Evolutionary conservation across 345 rosid genomes (phyloP), one percentile per base, ranked within the genome.

Genomic region (Dimocarpus longan): DNA sequence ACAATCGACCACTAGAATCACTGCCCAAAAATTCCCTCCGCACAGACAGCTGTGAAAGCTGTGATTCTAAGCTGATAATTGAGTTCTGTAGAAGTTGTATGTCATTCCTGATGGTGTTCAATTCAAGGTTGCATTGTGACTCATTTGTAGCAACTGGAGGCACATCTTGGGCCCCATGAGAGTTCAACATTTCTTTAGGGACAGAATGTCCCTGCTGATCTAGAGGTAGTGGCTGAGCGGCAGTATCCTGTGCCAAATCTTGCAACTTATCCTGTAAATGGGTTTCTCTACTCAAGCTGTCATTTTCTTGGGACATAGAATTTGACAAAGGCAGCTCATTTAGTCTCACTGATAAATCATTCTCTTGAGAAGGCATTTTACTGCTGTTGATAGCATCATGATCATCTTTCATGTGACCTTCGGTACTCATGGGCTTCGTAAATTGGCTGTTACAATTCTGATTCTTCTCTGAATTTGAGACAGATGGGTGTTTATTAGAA

Each of bases 1-100:
- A 96, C 73, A 96, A 75, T 66, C 91, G 94, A 82, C 95, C 94
- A 73, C 84, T 68, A 76, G 94, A 88, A 89, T 96, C 99, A 70
- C 80, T 79, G n/a, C 99, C 99, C 89, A 94, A 80, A 86, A 90
- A 91, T 73, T 96, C 95, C 84, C 88, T 89, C 48, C 98, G 92
- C 57, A 90, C 67, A 67, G 97, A 87, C 79, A 86, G 85, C 81
- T 85, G 93, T 43, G 80, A 79, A 73, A 94, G 87, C 89, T 93
- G 93, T 26, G 82, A 85, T 70, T 91, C 94, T 68, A 85, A 78
- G 78, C 83, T 85, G 78, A 79, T 81, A 70, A 96, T 90, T 73
- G 88, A 87, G 73, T 86, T 87, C 86, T 96, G 90, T 80, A 91
- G 73, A 74, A 78, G 82, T 56, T 82, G 80, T 62, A 93, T 82